Conservation (phyloP, 2,329 filamentous ascomycete species). For the Parasarocladium wereldwijsianum region DNA sequence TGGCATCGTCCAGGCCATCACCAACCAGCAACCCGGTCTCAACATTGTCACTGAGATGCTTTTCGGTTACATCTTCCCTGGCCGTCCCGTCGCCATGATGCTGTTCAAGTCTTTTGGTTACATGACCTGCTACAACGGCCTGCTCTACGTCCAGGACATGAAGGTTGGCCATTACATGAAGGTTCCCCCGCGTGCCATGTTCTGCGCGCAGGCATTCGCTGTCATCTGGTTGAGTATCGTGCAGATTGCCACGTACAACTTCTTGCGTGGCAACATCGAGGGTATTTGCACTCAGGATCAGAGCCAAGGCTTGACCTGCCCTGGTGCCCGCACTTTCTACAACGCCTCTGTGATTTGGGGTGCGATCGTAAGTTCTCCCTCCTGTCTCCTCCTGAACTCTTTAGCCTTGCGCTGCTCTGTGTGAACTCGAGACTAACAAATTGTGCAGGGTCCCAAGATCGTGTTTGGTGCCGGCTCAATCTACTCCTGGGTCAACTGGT, state of each 20-base stretch:
- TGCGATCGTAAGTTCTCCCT: conserved; percentile 22
- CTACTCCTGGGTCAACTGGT: conserved; percentile 35
- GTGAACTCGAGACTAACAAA: background rate
- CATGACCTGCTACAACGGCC: conserved; percentile 29
- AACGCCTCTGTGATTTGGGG: conserved; percentile 47
- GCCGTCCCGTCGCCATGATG: conserved; percentile 33
- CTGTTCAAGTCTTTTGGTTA: conserved; percentile 32
- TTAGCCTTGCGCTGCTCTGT: background rate
- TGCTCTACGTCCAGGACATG: conserved; percentile 32
- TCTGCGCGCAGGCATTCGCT: conserved; percentile 27
- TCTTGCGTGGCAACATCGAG: conserved; percentile 30
- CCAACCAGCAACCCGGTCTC: conserved; percentile 30
- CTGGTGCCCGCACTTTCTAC: conserved; percentile 43
- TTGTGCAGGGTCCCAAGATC: conserved; percentile 17
- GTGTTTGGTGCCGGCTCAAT: conserved; percentile 21
- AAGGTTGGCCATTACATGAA: conserved; percentile 41
- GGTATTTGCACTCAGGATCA: conserved; percentile 35
- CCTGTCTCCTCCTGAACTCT: background rate
- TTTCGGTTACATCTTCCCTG: conserved; percentile 32
- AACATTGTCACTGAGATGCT: conserved; percentile 35
- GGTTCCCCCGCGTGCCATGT: conserved; percentile 33
- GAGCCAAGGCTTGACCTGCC: conserved; percentile 37
- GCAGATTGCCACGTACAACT: conserved; percentile 23
- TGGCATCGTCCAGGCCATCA: conserved; percentile 31
- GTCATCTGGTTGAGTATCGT: conserved; percentile 24